Evolutionary conservation across 345 rosid genomes (phyloP).

Genomic region (Bruguiera gymnorhiza): DNA sequence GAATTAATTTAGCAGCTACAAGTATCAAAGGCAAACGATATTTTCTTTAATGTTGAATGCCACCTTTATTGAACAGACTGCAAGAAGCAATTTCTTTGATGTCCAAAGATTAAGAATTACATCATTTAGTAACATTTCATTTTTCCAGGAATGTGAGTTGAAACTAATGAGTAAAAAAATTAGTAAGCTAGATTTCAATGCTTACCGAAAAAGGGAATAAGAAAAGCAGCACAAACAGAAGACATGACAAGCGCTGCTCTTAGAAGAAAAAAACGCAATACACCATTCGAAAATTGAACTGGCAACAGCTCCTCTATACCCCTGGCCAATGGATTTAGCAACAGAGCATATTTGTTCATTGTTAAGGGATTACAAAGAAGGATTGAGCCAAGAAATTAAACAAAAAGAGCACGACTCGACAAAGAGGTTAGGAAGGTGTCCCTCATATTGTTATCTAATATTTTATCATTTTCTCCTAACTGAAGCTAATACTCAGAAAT

Average conservation of each 20-base stretch:
- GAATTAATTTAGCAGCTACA: no score
- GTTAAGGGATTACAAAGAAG: constrained; percentile 31
- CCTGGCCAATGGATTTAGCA: constrained; percentile 86
- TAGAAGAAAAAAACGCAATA: constrained; percentile 61
- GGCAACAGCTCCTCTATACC: constrained; percentile 93
- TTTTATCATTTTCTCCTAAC: no score
- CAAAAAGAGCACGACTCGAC: background rate
- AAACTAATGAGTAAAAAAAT: background rate
- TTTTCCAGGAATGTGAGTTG: background rate
- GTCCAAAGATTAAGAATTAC: background rate
- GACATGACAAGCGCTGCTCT: constrained; percentile 74
- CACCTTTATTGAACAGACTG: background rate
- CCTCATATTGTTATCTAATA: no score
- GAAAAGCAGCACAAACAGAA: constrained; percentile 73
- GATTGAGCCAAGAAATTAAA: background rate
- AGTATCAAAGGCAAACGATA: no score
- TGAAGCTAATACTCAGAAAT: no score
- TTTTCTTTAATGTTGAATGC: no score
- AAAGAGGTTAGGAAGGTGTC: no score
- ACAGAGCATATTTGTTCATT: constrained; percentile 51
- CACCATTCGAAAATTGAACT: constrained; percentile 36
- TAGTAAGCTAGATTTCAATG: background rate
- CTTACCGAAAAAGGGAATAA: constrained; percentile 84
- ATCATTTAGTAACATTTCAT: background rate
- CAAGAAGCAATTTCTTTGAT: background rate